Conservation (phyloP, 164 flowering plant genomes). For the Stephania japonica region DNA sequence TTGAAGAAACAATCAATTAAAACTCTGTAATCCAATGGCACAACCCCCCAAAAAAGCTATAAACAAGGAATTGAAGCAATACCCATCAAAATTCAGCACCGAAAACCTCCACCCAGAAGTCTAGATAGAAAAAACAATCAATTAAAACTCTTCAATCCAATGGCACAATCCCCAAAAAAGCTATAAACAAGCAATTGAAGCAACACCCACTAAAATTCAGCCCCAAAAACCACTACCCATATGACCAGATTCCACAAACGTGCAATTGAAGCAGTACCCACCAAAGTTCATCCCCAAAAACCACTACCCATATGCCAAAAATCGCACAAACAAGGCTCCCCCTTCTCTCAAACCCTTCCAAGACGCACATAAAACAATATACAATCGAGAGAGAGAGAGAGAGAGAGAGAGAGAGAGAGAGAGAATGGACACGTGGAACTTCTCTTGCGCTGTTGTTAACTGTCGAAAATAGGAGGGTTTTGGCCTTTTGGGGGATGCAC, state of each 20-base stretch:
- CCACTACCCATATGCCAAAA: too few species aligned
- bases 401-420: neutral
- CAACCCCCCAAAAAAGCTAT: neutral
- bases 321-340: neutral
- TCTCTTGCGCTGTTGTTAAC: neutral
- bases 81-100: slow-evolving; percentile 17
- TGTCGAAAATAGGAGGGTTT: neutral
- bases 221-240: slow-evolving; percentile 19
- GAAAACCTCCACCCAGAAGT: slow-evolving; percentile 24
- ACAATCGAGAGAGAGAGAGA: neutral
- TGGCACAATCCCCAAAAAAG: neutral
- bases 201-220: slow-evolving; percentile 19
- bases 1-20: slow-evolving; percentile 10
- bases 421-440: neutral
- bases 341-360: slow-evolving; percentile 13
- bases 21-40: neutral
- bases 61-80: slow-evolving; percentile 27
- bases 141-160: too few species aligned
- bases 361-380: neutral
- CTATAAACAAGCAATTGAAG: slow-evolving; percentile 27
- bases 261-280: slow-evolving; percentile 28
- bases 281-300: neutral
- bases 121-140: neutral
- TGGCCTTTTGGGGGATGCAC: neutral
- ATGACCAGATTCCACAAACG: slow-evolving; percentile 8